Conservation (phyloP, 2,329 filamentous ascomycete species). For the Clonostachys solani region DNA sequence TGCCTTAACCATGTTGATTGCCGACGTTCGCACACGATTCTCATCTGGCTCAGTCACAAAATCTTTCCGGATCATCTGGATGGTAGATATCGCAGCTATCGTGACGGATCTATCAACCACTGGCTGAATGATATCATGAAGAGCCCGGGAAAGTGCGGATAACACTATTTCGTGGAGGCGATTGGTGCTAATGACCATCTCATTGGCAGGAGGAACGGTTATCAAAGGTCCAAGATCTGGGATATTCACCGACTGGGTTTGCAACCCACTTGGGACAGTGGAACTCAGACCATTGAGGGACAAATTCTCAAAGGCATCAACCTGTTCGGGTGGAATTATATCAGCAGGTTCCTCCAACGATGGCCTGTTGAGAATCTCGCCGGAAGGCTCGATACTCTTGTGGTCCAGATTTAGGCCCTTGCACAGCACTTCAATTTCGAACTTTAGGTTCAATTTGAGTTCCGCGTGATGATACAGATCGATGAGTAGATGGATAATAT, state of each 20-base stretch:
- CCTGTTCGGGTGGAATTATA: slow-evolving; percentile 57
- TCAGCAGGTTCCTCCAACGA: slow-evolving; percentile 56
- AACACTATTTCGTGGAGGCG: slow-evolving; percentile 75
- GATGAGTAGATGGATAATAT: slow-evolving; percentile 85
- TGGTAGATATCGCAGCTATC: slow-evolving; percentile 94
- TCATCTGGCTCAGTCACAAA: slow-evolving; percentile 92
- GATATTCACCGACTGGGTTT: slow-evolving; percentile 73
- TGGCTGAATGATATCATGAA: slow-evolving; percentile 94
- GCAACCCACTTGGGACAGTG: slow-evolving; percentile 66
- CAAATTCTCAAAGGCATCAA: slow-evolving; percentile 81
- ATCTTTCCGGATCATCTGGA: slow-evolving; percentile 93
- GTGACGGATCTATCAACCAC: slow-evolving; percentile 97
- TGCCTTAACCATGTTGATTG: slow-evolving; percentile 91
- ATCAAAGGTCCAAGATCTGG: slow-evolving; percentile 80
- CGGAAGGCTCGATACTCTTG: slow-evolving; percentile 83
- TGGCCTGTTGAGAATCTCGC: slow-evolving; percentile 75
- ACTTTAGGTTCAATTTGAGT: slow-evolving; percentile 93
- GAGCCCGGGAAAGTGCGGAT: slow-evolving; percentile 80
- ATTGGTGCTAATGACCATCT: slow-evolving; percentile 68
- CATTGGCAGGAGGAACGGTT: slow-evolving; percentile 75
- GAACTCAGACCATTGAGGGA: slow-evolving; percentile 71
- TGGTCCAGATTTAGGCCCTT: slow-evolving; percentile 90
- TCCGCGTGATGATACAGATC: slow-evolving; percentile 93
- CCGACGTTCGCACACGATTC: slow-evolving; percentile 78
- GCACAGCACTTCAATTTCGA: slow-evolving; percentile 97